Evolutionary conservation across 1,139 yeast genomes (phyloP), one percentile per base, ranked within the genome.

Genomic region (Candida tropicalis): DNA sequence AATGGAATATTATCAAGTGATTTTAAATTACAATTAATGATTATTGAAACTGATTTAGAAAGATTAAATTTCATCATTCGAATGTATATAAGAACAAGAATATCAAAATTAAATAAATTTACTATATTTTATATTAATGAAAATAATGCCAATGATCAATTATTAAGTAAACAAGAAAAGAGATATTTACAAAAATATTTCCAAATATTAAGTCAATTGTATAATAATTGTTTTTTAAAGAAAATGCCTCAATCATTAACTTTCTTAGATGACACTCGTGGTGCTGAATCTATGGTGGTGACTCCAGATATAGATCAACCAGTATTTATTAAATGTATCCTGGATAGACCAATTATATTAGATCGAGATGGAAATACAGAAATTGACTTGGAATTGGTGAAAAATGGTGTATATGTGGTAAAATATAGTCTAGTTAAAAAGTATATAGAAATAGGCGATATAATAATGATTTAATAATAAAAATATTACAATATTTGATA

Each of bases 31-130:
- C 85, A 86, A 47, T 69, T 91, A 35, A 80, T 93, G 72, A 78
- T 95, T 15, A 83, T 91, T 49, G 99, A 93, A 59, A 86, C 96
- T 3, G 99, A 93, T 56, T 75, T 93, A 22, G 99, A 93, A 57
- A 69, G 99, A 45, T 78, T 89, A 39, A 89, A 86, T 55, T 93
- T 84, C 59, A 66, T 93, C 35, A 72, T 91, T 15, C 70, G 98
- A 43, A 77, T 90, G 20, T 91, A 89, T 59, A 70, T 91, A 28
- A 75, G 99, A 46, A 77, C 93, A 3, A 71, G 99, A 45, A 66
- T 95, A 38, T 63, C 75, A 37, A 88, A 87, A 58, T 76, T 91
- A 35, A 97, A 90, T 65, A 74, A 73, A 49, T 83, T 70, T 62
- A 73, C 89, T 16, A 68, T 87, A 3, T 80, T 67, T 55, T 79